Evolutionary conservation across 1,284 basidiomycete genomes (phyloP), one percentile per base, ranked within the genome.

Genomic region (Mycosarcoma mackinlayi): DNA sequence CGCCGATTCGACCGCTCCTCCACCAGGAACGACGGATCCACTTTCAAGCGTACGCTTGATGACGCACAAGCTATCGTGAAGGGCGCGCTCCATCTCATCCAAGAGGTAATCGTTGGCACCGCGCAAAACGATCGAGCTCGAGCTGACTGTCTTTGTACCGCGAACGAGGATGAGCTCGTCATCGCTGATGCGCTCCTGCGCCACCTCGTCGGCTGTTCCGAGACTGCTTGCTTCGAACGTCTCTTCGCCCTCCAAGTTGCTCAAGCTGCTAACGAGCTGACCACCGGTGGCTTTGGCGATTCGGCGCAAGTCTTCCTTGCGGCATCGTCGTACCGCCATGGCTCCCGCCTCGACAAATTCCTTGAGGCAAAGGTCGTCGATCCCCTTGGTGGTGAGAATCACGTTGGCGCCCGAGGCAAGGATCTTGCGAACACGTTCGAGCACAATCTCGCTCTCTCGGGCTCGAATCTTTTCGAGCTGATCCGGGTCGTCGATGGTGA

Each of bases 31-130:
- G 21, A 98, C 94, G 14, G 90, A 86, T 9, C 95, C 95, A 76
- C 92, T 94, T 86, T 99, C 96, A 50, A 98, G 86, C 3, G 96
- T 98, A 58, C 96, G 89, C 86, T 99, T 99, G 85, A 98, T 92
- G 76, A 98, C 89, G 38, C 91, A 94, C 56, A 98, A 85, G 0
- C 92, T 92, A 84, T 99, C 96, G 83, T 99, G 96, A 75, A 99
- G 84, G 0, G 93, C 90, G 31, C 96, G 87, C 85, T 99, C 96
- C 96, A 98, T 98, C 86, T 99, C 96, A 84, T 99, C 96, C 72
- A 98, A 86, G 91, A 98, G 93, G 84, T 97, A 98, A 85, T 99
- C 96, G 84, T 98, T 99, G 35, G 96, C 96, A 56, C 96, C 96
- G 60, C 96, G 89, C 65, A 99, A 86, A 61, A 98, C 89, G 81